A percentile compares a stretch with the other conserved stretches of the same genome.
phyloP scores from a whole-genome alignment of 2,329 filamentous ascomycete genomes.

The Arthrocladium fulminans region DNA sequence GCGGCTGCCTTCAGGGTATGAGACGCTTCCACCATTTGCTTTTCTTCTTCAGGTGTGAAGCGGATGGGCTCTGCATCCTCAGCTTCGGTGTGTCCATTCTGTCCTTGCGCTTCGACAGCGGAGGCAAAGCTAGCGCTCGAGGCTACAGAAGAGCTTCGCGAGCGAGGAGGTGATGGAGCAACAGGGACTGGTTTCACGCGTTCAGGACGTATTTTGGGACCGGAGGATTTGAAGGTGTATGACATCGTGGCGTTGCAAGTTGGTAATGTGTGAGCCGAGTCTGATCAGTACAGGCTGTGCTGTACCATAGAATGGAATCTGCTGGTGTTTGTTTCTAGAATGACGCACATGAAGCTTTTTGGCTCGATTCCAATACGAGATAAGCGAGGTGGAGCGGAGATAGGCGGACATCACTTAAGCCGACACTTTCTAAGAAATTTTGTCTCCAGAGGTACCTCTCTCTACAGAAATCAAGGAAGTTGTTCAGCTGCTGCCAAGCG shows the following conservation, averaged over 20 bases:
- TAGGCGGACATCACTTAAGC: no score
- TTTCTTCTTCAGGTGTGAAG: slow-evolving; percentile 41
- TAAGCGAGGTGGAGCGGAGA: neutral
- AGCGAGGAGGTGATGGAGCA: slow-evolving; percentile 6
- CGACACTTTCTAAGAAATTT: no score
- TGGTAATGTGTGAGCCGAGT: neutral
- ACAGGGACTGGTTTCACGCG: slow-evolving; percentile 14
- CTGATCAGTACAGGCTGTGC: no score
- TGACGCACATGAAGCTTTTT: neutral
- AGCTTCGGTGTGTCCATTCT: slow-evolving; percentile 28
- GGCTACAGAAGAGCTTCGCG: slow-evolving; percentile 17
- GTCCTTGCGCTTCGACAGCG: slow-evolving; percentile 17
- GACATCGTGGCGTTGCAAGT: slow-evolving; percentile 13
- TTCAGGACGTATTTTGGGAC: slow-evolving; percentile 20
- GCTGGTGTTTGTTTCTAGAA: neutral
- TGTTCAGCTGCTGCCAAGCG: no score
- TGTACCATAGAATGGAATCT: no score
- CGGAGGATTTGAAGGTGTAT: slow-evolving; percentile 19
- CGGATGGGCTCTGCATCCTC: slow-evolving; percentile 29
- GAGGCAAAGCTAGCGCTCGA: slow-evolving; percentile 24
- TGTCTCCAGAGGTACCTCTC: no score
- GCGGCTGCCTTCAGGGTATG: slow-evolving; percentile 64
- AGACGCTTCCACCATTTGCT: slow-evolving; percentile 61
- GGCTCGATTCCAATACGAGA: neutral
- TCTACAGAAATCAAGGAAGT: no score